Base-by-base conservation (phyloP, 768 basidiomycete species). In the Suillus plorans region DNA sequence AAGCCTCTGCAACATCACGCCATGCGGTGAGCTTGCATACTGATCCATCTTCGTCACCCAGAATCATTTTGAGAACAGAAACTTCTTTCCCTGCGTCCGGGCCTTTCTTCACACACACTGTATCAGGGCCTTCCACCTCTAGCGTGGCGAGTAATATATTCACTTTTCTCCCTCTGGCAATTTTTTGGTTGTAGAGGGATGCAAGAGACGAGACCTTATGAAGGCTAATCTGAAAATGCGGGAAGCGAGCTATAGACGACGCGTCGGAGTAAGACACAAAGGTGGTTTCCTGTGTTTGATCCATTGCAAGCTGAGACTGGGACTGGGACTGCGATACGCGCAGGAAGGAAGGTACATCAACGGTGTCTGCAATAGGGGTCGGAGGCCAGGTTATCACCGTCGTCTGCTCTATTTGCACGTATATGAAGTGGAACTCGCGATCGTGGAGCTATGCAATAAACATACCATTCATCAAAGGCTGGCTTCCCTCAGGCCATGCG, bases 61-160 rank as follows among this genome's bases (percentile, higher is more conserved):
- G 74, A 56, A 94, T 85, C 70, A 92, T 78, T 70, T 86, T 90
- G 36, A 94, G 74, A 50, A 94, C 72, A 0, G 83, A 84, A 0
- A 92, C 84, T 65, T 90, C 85, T 64, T 85, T 86, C 9, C 91
- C 92, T 5, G 88, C 86, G 62, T 92, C 89, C 5, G 70, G 69
- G 0, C 92, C 92, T 60, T 85, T 88, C 74, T 89, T 92, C 44
- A 90, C 80, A 31, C 77, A 81, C 44, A 94, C 83, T 6, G 80
- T 77, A 67, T 91, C 88, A 0, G 91, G 92, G 0, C 91, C 91
- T 60, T 93, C 91, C 16, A 91, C 83, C 73, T 94, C 92, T 64
- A 94, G 78, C 9, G 84, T 83, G 6, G 88, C 91, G 5, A 89
- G 80, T 7, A 94, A 80, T 9, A 89, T 64, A 49, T 80, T 83